Evolutionary conservation across 2,329 filamentous ascomycete genomes (phyloP).

Genomic region (Clonostachys rosea): DNA sequence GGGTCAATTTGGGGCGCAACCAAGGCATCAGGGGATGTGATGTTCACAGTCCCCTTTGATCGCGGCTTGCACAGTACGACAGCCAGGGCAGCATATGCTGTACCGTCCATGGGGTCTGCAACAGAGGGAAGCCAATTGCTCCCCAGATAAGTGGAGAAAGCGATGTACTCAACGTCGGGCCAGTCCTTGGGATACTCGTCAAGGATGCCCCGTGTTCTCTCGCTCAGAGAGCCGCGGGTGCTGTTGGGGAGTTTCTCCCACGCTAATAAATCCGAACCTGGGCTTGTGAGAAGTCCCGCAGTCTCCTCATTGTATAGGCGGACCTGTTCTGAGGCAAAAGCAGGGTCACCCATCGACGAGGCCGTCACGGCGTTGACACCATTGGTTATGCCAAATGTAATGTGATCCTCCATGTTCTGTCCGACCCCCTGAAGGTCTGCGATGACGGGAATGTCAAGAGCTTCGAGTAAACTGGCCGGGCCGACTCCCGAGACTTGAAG

Average conservation of each 20-base stretch:
- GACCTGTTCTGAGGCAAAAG: neutral
- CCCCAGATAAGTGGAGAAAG: constrained; percentile 1
- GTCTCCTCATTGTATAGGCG: neutral
- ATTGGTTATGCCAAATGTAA: constrained; percentile 43
- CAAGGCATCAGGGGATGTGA: constrained; percentile 22
- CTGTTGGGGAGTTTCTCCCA: constrained; percentile 2
- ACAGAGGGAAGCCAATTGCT: constrained; percentile 4
- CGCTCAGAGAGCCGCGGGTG: neutral
- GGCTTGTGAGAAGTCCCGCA: constrained; percentile 3
- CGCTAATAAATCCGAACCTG: neutral
- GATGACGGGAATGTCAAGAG: constrained; percentile 40
- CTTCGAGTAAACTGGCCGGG: constrained; percentile 16
- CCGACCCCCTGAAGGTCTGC: constrained; percentile 64
- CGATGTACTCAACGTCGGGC: constrained; percentile 4
- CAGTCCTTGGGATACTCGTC: constrained; percentile 3
- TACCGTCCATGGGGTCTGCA: too few relatives aligned
- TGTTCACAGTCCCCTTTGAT: constrained; percentile 34
- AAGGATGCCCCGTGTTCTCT: neutral
- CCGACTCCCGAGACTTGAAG: constrained; percentile 30
- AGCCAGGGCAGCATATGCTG: too few relatives aligned
- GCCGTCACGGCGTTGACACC: constrained; percentile 14
- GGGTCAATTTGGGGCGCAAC: constrained; percentile 32
- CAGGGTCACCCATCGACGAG: neutral
- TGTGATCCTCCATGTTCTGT: constrained; percentile 65
- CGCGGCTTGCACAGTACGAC: neutral